Evolutionary conservation across 495 filamentous ascomycete genomes (phyloP).

Genomic region (Aspergillus ostianus): DNA sequence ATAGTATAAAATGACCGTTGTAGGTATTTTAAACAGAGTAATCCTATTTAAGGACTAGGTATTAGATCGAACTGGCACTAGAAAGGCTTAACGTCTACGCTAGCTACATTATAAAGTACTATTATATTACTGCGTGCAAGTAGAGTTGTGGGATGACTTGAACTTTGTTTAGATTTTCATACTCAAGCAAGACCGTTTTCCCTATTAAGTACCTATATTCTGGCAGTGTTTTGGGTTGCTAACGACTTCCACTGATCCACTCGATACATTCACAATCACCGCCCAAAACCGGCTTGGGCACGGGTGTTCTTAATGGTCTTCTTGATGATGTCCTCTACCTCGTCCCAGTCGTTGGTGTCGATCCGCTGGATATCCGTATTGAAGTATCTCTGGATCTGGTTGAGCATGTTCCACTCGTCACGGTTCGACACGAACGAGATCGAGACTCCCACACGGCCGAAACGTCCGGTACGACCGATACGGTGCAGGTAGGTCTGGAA

Average conservation of each 20-base stretch:
- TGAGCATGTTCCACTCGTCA: conserved; percentile 70
- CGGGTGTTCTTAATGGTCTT: conserved; percentile 77
- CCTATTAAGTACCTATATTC: not conserved
- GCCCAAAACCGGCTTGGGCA: conserved; percentile 57
- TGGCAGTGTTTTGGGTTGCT: not conserved
- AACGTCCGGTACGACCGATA: conserved; percentile 95
- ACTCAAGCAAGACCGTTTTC: too few relatives aligned
- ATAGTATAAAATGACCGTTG: too few relatives aligned
- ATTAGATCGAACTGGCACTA: too few relatives aligned
- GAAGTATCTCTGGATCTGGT: conserved; percentile 73
- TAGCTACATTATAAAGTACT: too few relatives aligned
- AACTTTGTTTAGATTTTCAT: too few relatives aligned
- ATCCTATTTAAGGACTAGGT: too few relatives aligned
- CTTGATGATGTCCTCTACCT: conserved; percentile 78
- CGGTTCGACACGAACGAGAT: conserved; percentile 87
- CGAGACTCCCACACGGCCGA: conserved; percentile 93
- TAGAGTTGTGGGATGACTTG: too few relatives aligned
- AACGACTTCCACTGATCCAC: not conserved
- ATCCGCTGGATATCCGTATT: conserved; percentile 55
- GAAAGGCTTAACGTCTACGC: too few relatives aligned
- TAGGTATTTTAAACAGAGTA: too few relatives aligned
- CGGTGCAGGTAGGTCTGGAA: conserved; percentile 95
- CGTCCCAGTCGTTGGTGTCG: conserved; percentile 76
- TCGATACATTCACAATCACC: conserved; percentile 2
- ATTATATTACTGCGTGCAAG: too few relatives aligned